Base-by-base conservation (phyloP, 495 filamentous ascomycete genomes). In the Neurospora sp. region DNA sequence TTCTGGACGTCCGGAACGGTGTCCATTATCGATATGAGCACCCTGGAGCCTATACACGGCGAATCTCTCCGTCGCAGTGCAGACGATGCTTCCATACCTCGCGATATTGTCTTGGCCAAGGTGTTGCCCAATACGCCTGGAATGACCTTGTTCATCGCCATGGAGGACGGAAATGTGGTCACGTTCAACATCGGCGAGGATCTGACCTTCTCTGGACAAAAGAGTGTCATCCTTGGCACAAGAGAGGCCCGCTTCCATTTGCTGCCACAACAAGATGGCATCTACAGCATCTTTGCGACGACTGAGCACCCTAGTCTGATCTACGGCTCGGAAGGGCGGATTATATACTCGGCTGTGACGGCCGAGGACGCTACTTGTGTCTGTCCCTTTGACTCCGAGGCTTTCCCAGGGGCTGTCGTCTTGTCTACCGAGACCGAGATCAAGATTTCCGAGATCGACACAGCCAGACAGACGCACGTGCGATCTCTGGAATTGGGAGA, bases 341-440 rank as follows among this genome's bases (percentile, higher is more conserved):
- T 97, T 38, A 90, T 97, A 8, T 99, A 96, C 84, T 97, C 94
- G 20, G 93, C 96, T 2, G 91, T 98, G n/a, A 98, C 97, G 69
- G 94, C 94, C 2, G 93, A 97, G 76, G 89, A 93, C 69, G 91
- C 94, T 6, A 88, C 89, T 6, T 90, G 88, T 44, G 86, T 98
- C 38, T 96, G 92, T 75, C 85, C 92, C 8, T 94, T 99, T 74
- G 88, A 98, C 80, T 81, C 89, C 16, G 89, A 90, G 73, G 91
- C 91, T 0, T 99, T 92, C 76, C 94, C 96, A 4, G 86, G 86
- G 42, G 89, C 92, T 14, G 90, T 98, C 46, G 91, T 91, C 4
- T 87, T 98, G 41, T 93, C 94, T 7, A 95, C 93, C 0, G 82
- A 89, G 38, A 81, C 83, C 10, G 90, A 96, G 59, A 81, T 99